Conservation (phyloP, 164 flowering plant species). For the Akebia trifoliata region DNA sequence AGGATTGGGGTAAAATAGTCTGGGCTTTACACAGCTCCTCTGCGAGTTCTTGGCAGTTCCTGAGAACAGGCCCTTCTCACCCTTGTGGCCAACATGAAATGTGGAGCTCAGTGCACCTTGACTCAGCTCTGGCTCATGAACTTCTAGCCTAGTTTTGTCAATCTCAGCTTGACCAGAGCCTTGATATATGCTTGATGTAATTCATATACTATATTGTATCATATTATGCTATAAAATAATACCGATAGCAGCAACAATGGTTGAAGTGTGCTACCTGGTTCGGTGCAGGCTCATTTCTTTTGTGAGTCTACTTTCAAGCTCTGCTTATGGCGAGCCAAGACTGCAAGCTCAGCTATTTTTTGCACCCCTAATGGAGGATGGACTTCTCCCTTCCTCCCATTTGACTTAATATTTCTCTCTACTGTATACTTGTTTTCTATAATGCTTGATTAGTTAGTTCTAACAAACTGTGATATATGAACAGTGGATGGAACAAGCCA, state of each 20-base stretch:
- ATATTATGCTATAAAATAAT: too few species aligned
- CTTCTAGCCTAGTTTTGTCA: too few species aligned
- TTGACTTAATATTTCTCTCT: background rate
- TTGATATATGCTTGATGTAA: too few species aligned
- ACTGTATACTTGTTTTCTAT: background rate
- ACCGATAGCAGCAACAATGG: too few species aligned
- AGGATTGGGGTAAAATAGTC: too few species aligned
- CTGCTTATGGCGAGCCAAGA: background rate
- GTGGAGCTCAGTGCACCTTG: background rate
- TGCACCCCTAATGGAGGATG: too few species aligned
- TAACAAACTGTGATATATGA: slow-evolving; percentile 10
- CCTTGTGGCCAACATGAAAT: background rate
- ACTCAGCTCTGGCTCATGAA: background rate
- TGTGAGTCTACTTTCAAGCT: background rate
- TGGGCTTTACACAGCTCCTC: too few species aligned
- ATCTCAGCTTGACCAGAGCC: too few species aligned
- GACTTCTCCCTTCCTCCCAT: too few species aligned
- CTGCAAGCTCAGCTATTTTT: background rate
- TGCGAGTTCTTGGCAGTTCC: too few species aligned
- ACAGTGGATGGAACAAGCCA: slow-evolving; percentile 75
- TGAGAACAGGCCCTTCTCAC: background rate
- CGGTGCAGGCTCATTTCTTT: background rate
- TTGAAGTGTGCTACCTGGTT: too few species aligned
- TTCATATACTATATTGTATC: too few species aligned
- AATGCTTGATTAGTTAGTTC: background rate